Conservation (phyloP, 2,329 filamentous ascomycete genomes). For the Phaeosphaeriaceae sp. region DNA sequence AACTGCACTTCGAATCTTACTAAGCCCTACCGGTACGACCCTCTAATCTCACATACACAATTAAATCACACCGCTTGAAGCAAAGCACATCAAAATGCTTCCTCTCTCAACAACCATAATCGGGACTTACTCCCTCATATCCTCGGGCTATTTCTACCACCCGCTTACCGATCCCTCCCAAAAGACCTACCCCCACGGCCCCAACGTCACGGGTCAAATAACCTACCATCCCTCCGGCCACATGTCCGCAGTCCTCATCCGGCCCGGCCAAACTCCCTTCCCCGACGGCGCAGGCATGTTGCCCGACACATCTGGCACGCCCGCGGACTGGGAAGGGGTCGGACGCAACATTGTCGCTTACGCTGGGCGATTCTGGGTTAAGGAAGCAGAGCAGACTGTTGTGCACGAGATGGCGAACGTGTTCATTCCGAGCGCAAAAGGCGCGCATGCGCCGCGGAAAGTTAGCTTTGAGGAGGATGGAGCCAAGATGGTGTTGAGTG, state of each 20-base stretch:
- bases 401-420: constrained; percentile 8
- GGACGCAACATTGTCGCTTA: constrained; percentile 18
- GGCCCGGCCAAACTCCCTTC: constrained; percentile 38
- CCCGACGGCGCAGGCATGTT: constrained; percentile 8
- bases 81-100: not conserved
- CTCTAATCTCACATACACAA: no score
- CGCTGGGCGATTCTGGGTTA: constrained; percentile 11
- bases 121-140: constrained; percentile 15
- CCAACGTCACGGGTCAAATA: constrained; percentile 46
- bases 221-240: constrained; percentile 50
- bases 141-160: constrained; percentile 12
- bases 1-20: no score
- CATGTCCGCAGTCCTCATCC: constrained; percentile 49
- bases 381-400: constrained; percentile 2
- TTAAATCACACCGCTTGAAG: no score
- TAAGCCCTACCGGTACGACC: no score
- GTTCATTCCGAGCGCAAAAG: constrained; percentile 1
- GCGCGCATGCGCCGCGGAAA: constrained; percentile 7
- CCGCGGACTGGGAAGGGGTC: constrained; percentile 14
- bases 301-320: constrained; percentile 4
- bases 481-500: not conserved
- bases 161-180: constrained; percentile 1
- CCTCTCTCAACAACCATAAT: constrained; percentile 5
- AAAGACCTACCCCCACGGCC: constrained; percentile 44
- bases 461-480: not conserved